These are phyloP conservation scores for Erodium texanum DNA, from an alignment of 441 rosid species.

Conservation along the genomic window DNA sequence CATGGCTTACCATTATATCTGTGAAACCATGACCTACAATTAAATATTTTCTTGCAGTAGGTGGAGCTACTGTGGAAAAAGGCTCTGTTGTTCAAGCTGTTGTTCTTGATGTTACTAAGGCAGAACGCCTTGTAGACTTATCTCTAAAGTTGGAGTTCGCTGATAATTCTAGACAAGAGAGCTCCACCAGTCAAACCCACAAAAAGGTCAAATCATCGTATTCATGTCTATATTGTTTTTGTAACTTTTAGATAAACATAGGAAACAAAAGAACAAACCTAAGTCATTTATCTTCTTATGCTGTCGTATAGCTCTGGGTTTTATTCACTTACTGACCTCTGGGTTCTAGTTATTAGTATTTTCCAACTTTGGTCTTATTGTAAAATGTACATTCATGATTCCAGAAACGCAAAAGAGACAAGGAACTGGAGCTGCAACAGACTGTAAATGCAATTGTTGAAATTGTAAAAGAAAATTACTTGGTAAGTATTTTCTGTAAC, in stretches of 20 bases:
- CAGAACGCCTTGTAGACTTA: conserved; percentile 78
- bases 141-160: conserved; percentile 72
- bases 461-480: conserved; percentile 89
- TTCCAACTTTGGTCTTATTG: conserved; percentile 5
- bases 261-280: not conserved
- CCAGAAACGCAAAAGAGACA: conserved; percentile 75
- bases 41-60: conserved; percentile 40
- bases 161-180: conserved; percentile 32
- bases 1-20: conserved; percentile 7
- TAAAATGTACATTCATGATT: conserved; percentile 10
- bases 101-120: conserved; percentile 78
- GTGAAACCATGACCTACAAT: conserved; percentile 14
- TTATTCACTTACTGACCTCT: not conserved
- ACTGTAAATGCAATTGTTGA: conserved; percentile 72
- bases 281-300: not conserved
- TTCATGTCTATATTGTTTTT: not conserved
- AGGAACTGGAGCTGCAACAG: conserved; percentile 67
- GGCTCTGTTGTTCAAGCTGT: conserved; percentile 65
- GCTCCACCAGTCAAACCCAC: conserved; percentile 26
- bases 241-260: not conserved
- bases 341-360: not conserved
- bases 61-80: conserved; percentile 39
- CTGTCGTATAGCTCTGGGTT: not conserved
- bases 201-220: conserved; percentile 49
- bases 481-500: conserved; percentile 45